Evolutionary conservation across 2,329 filamentous ascomycete genomes (phyloP), one percentile per base, ranked within the genome.

Genomic region (Pseudopyricularia javanii): DNA sequence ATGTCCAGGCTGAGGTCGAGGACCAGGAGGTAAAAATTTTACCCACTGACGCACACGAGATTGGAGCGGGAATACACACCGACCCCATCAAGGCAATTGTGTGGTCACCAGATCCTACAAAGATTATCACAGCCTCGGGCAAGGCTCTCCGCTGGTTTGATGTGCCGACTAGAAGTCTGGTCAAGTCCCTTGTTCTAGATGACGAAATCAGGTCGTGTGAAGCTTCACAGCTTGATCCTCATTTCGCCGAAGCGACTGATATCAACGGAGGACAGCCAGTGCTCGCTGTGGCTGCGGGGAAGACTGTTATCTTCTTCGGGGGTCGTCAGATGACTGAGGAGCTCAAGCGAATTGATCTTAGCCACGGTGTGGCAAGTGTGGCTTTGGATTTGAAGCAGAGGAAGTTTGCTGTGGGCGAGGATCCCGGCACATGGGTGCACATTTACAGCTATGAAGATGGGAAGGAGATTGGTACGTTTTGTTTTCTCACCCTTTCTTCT

Each of bases 131-230:
- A 0, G 91, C 91, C 2, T 87, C 89, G 1, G 91, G 96, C 65
- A 94, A 93, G 65, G 89, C 86, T 48, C 79, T 98, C 26, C 83
- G 93, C 54, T 98, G 93, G 93, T 95, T 93, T 74, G 90, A 98
- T 66, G 73, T 97, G 49, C 83, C 88, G 24, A 82, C 82, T 51
- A 83, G 85, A 51, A 76, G 82, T 33, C 83, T 88, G 24, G 81
- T 95, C 55, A 82, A 86, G 47, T 83, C 91, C 54, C 83, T 88
- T 63, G 74, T 78, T 9, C 80, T 97, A 47, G 88, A 95, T 55
- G 88, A 87, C 33, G 79, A 88, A 57, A 91, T 97, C 63, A 89
- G 88, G 57, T 93, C 88, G 9, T 97, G 91, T 71, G 93, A 98
- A 68, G 80, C 97, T 60, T 91, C 87, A 52, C 77, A 79, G 15